Evolutionary conservation across 805 yeast species (phyloP), one percentile per base, ranked within the genome.

Genomic region (Lipomyces oligophaga): DNA sequence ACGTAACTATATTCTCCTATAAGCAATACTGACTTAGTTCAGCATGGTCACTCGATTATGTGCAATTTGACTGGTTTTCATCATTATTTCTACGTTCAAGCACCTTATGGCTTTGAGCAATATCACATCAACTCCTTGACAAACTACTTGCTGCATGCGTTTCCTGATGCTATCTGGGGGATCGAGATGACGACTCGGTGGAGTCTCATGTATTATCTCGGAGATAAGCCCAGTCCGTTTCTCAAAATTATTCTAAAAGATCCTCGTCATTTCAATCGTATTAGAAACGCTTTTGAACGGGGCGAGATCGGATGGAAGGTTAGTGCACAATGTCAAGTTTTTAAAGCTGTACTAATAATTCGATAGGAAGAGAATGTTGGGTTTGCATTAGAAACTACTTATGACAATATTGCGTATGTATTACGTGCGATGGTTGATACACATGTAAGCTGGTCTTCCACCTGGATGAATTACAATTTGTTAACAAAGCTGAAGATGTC

Each of bases 151-250:
- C 65, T 57, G 28, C 51, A 8, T 4, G 34, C 33, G 3, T 49
- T 34, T 15, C 81, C 76, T 48, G 72, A 71, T 43, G 82, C 83
- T n/a, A 72, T 87, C 8, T 74, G 77, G 50, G 74, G 75, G 18
- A 70, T 90, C 18, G 87, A 85, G 49, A 71, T 89, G 11, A 71
- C 65, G 4, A 65, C 74, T 60, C 87, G 86, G 58, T 95, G 90
- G 63, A 83, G 94, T 8, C 81, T 93, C 47, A 90, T 97, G 97
- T 97, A 97, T 7, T 93, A 76, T 63, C 81, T 81, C 46, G 93
- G 94, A 51, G 86, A 83, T 58, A 70, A 75, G 8, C 81, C 81
- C 59, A 71, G 82, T 3, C 88, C 95, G 2, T 93, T 89, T 59
- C 74, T 93, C 64, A 85, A 84, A 63, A 71, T 93, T 15, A 73